Conservation (phyloP, 495 filamentous ascomycete genomes). For the Viridothelium virens region DNA sequence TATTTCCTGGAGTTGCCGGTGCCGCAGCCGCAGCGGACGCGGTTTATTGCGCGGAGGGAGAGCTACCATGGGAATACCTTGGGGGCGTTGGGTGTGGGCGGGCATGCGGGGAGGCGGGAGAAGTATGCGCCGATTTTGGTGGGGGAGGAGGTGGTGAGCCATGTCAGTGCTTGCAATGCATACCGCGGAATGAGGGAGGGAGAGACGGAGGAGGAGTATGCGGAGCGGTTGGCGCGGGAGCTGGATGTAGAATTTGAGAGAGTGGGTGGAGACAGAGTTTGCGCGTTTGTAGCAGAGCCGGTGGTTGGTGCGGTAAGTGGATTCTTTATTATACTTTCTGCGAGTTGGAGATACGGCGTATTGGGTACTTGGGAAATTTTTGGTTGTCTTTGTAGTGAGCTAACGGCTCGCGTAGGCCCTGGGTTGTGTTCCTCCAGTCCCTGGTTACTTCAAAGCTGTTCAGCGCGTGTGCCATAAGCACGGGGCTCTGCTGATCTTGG, state of each 20-base stretch:
- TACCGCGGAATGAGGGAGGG: slow-evolving; percentile 43
- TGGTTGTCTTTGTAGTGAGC: not conserved
- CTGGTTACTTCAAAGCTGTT: slow-evolving; percentile 37
- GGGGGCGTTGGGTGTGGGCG: slow-evolving; percentile 55
- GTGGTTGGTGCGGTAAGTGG: slow-evolving; percentile 49
- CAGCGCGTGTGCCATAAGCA: slow-evolving; percentile 38
- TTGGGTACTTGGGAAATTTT: not conserved
- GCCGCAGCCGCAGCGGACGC: slow-evolving; percentile 46
- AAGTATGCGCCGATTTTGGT: slow-evolving; percentile 60
- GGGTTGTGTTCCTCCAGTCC: slow-evolving; percentile 38
- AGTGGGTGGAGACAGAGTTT: slow-evolving; percentile 63
- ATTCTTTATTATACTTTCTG: not conserved
- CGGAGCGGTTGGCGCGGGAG: slow-evolving; percentile 55
- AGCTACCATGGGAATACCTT: slow-evolving; percentile 75
- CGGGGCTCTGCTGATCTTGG: slow-evolving; percentile 38
- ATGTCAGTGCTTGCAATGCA: slow-evolving; percentile 62
- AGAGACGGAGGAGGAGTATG: slow-evolving; percentile 39
- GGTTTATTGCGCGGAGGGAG: slow-evolving; percentile 55
- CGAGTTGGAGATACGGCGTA: not conserved
- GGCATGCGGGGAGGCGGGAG: slow-evolving; percentile 54
- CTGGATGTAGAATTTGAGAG: slow-evolving; percentile 67
- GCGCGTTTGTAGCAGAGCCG: slow-evolving; percentile 70
- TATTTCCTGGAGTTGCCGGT: slow-evolving; percentile 51
- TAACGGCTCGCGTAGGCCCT: slow-evolving; percentile 22
- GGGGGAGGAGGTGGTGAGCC: slow-evolving; percentile 44